Base-by-base conservation (phyloP, 2,329 filamentous ascomycete genomes). In the Lachnellula subtilissima region DNA sequence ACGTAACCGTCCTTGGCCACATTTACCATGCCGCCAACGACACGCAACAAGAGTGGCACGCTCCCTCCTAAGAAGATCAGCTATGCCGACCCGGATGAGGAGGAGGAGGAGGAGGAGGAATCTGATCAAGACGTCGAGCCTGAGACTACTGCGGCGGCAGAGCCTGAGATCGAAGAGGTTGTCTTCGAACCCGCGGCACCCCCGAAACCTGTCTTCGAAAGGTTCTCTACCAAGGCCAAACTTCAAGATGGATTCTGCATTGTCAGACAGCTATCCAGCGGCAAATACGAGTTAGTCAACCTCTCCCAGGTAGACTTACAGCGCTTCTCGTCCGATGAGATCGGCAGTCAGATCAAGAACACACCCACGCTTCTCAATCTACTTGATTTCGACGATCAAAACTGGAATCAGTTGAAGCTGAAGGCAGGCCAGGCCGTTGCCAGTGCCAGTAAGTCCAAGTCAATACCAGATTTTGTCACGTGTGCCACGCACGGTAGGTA, bases 261-360 rank as follows among this genome's bases (percentile, higher is more conserved):
- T 22, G n/a, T 65, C 7, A 57, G 60, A 12, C 39, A 46, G 19
- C 39, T 64, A 9, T 60, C 54, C 3, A 48, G 48, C 25, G 54
- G 56, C 9, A 63, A 55, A 45, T 61, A 58, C 9, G 59, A 64
- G 52, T 45, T 61, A 17, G 46, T 65, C 36, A 61, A 58, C 12
- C 23, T 66, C 4, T 55, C 48, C 19, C 25, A 37, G 11, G 45
- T 58, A 35, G 17, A 47, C 3, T 25, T 45, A n/a, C 28, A 59
- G n/a, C 36, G 37, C 2, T 32, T 64, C 35, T 53, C 50, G 5
- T 61, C 61, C 14, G 46, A 58, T 22, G 60, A 63, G 23, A 57
- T 54, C 17, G 64, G 59, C 2, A 17, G 32, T 5, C 40, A 55
- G 9, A 48, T 66, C 23, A 48, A 54, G 45, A 45, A 35, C 5